These are phyloP conservation scores for Porphyridium purpureum DNA, from an alignment of 23 red algal species.

Conservation along the genomic window DNA sequence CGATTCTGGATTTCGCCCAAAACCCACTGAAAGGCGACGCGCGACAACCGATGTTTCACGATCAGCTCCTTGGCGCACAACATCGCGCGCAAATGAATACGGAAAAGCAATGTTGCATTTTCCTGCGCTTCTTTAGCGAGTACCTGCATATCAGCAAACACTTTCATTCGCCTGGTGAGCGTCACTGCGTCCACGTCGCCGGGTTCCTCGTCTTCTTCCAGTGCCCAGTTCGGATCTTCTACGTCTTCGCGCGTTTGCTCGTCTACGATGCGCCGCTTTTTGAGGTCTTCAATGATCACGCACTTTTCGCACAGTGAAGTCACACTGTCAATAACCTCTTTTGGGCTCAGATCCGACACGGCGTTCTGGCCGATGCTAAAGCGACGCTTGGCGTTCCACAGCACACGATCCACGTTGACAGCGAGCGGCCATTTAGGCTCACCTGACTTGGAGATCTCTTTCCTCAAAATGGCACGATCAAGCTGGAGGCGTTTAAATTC, in stretches of 20 bases:
- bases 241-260: too few species aligned
- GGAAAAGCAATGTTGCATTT: conserved; percentile 85
- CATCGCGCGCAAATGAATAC: conserved; percentile 76
- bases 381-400: conserved; percentile 65
- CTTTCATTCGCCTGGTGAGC: not conserved
- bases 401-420: conserved; percentile 86
- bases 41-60: conserved; percentile 47
- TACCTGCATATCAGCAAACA: too few species aligned
- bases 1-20: conserved; percentile 82
- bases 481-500: conserved; percentile 57
- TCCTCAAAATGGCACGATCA: conserved; percentile 55
- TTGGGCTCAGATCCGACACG: conserved; percentile 53
- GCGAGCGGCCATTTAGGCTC: conserved; percentile 65
- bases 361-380: conserved; percentile 48
- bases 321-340: conserved; percentile 62
- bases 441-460: conserved; percentile 53
- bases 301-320: conserved; percentile 16
- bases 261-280: too few species aligned
- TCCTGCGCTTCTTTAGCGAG: conserved; percentile 51
- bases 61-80: conserved; percentile 78
- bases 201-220: conserved; percentile 5
- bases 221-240: too few species aligned
- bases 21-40: conserved; percentile 76
- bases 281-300: conserved; percentile 8
- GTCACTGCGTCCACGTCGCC: not conserved